phyloP scores from a whole-genome alignment of 331 rosid species.

The Dryas integrifolia region DNA sequence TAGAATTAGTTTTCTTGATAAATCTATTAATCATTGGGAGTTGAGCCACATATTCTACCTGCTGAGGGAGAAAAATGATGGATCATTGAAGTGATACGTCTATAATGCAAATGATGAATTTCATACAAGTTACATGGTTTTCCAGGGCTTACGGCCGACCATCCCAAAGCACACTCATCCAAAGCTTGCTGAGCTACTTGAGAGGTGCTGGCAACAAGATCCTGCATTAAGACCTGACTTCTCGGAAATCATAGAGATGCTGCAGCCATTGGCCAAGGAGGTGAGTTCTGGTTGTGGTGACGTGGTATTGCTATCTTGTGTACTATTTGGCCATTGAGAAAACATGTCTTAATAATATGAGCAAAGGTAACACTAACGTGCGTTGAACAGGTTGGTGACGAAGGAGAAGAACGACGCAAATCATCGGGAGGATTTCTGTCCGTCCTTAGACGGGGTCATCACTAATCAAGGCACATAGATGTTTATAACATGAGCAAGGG shows the following conservation, averaged over 20 bases:
- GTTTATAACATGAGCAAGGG: constrained; percentile 31
- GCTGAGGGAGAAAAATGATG: background rate
- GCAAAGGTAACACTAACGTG: background rate
- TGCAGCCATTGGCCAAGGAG: constrained; percentile 65
- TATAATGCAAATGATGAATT: background rate
- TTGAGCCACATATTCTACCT: background rate
- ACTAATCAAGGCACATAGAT: constrained; percentile 33
- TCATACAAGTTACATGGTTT: constrained; percentile 15
- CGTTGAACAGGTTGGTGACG: constrained; percentile 60
- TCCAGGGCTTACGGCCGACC: constrained; percentile 79
- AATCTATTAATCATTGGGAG: background rate
- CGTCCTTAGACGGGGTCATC: constrained; percentile 70
- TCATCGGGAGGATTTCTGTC: constrained; percentile 68
- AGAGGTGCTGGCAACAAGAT: constrained; percentile 90
- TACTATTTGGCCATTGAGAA: background rate
- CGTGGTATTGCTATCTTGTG: background rate
- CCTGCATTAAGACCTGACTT: constrained; percentile 77
- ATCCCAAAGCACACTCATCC: constrained; percentile 83
- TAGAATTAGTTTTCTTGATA: background rate
- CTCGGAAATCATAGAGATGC: constrained; percentile 62
- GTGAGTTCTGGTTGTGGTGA: constrained; percentile 26
- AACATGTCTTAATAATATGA: background rate
- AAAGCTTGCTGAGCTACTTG: constrained; percentile 72
- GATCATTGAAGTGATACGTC: background rate
- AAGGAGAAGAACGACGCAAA: constrained; percentile 69